phyloP scores from a whole-genome alignment of 179 eudicot genomes.

The Silene vulgaris region DNA sequence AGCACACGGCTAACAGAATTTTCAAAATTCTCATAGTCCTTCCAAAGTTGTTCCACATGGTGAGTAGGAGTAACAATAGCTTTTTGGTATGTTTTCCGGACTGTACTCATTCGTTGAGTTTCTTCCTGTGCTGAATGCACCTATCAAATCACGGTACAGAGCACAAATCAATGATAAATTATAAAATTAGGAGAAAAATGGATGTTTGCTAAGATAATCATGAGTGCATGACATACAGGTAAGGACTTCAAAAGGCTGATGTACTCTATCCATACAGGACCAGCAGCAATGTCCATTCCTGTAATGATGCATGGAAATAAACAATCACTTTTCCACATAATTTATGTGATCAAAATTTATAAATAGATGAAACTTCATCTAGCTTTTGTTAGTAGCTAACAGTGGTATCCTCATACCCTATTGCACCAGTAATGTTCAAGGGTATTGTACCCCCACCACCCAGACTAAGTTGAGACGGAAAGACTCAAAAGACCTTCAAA shows the following conservation, averaged over 20 bases:
- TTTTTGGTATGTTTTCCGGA: slow-evolving; percentile 82
- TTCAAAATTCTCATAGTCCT: slow-evolving; percentile 92
- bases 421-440: neutral
- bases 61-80: slow-evolving; percentile 90
- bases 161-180: neutral
- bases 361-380: neutral
- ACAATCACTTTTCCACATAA: neutral
- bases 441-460: neutral
- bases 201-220: slow-evolving; percentile 12
- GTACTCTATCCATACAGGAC: slow-evolving; percentile 98
- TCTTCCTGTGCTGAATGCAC: slow-evolving; percentile 79
- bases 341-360: neutral
- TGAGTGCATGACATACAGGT: slow-evolving; percentile 47
- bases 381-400: neutral
- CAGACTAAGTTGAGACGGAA: neutral
- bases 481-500: neutral
- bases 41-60: slow-evolving; percentile 92
- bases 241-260: slow-evolving; percentile 70
- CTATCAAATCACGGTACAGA: slow-evolving; percentile 38
- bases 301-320: slow-evolving; percentile 23
- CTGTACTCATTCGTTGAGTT: slow-evolving; percentile 75
- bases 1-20: slow-evolving; percentile 91
- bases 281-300: slow-evolving; percentile 90
- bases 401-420: neutral
- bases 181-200: neutral